Percentiles rank a stretch among this genome's conserved stretches.
Evolutionary conservation across 306 rosid species (phyloP).

Genomic region (Quercus rubra): DNA sequence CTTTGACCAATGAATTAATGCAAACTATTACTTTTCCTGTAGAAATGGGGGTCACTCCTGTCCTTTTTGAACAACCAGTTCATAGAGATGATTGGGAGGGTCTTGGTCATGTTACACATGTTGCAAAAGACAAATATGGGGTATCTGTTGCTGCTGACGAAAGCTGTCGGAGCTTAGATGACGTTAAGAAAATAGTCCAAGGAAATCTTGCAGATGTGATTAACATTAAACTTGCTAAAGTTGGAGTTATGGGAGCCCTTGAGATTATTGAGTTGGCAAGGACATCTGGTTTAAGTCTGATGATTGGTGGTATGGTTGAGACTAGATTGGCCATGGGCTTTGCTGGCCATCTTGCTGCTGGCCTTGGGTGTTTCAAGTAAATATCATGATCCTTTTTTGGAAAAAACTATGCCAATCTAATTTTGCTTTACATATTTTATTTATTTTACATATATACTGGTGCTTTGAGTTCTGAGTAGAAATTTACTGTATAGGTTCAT

Average conservation of each 20-base stretch:
- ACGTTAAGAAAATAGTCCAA: conserved; percentile 65
- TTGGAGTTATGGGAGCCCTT: conserved; percentile 81
- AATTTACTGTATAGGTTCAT: conserved; percentile 51
- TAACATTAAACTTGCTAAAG: conserved; percentile 88
- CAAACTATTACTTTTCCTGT: conserved; percentile 25
- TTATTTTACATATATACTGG: background rate
- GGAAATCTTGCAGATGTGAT: conserved; percentile 71
- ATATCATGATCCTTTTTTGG: background rate
- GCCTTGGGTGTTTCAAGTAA: conserved; percentile 80
- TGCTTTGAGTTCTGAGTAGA: background rate
- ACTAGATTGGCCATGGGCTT: conserved; percentile 91
- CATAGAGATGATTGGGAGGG: conserved; percentile 99
- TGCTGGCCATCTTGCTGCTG: conserved; percentile 91
- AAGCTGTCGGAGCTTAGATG: conserved; percentile 70
- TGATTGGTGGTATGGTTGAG: conserved; percentile 97
- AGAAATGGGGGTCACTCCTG: conserved; percentile 83
- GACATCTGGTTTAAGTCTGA: conserved; percentile 57
- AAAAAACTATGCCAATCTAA: background rate
- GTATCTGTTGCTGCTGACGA: conserved; percentile 95
- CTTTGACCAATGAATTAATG: conserved; percentile 10
- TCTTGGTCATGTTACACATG: conserved; percentile 60
- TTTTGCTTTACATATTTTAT: background rate
- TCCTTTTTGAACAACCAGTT: conserved; percentile 90
- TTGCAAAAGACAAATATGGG: conserved; percentile 69
- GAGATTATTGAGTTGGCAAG: conserved; percentile 66